Conservation (phyloP, 495 filamentous ascomycete genomes). For the Penicillium pancosmium region DNA sequence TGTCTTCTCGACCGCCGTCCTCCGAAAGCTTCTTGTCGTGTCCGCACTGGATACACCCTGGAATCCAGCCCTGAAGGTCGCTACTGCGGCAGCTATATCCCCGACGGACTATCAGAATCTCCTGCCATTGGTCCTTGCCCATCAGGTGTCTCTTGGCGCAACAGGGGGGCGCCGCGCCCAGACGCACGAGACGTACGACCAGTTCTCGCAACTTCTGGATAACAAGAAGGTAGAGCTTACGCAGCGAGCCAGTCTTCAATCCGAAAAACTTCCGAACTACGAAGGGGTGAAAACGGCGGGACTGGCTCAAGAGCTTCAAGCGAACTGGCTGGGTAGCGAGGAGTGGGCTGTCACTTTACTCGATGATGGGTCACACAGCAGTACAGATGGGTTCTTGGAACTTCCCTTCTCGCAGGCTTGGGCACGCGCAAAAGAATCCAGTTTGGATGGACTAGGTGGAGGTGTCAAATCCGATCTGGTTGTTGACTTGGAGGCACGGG, state of each 20-base stretch:
- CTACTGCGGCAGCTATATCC: conserved; percentile 62
- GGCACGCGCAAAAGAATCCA: conserved; percentile 58
- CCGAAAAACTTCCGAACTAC: conserved; percentile 30
- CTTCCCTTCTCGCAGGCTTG: conserved; percentile 68
- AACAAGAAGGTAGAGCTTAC: conserved; percentile 51
- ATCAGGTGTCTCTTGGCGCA: conserved; percentile 64
- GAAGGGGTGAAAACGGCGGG: conserved; percentile 34
- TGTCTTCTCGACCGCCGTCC: conserved; percentile 75
- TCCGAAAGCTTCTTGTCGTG: conserved; percentile 66
- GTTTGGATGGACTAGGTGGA: conserved; percentile 52
- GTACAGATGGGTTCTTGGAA: conserved; percentile 64
- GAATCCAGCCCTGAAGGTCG: conserved; percentile 59
- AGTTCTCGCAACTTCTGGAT: conserved; percentile 63
- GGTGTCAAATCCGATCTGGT: conserved; percentile 42
- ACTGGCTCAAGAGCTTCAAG: conserved; percentile 54
- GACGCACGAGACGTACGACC: conserved; percentile 54
- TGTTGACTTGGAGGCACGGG: conserved; percentile 62
- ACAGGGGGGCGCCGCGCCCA: conserved; percentile 42
- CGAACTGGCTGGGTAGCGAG: conserved; percentile 75
- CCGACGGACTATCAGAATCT: conserved; percentile 61
- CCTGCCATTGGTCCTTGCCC: conserved; percentile 68
- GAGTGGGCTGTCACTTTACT: conserved; percentile 69
- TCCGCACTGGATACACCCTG: conserved; percentile 31
- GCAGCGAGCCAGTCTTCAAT: conserved; percentile 28
- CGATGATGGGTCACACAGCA: conserved; percentile 60